These are phyloP conservation scores for Xylaria nigripes DNA, from an alignment of 495 filamentous ascomycete species.

Conservation along the genomic window DNA sequence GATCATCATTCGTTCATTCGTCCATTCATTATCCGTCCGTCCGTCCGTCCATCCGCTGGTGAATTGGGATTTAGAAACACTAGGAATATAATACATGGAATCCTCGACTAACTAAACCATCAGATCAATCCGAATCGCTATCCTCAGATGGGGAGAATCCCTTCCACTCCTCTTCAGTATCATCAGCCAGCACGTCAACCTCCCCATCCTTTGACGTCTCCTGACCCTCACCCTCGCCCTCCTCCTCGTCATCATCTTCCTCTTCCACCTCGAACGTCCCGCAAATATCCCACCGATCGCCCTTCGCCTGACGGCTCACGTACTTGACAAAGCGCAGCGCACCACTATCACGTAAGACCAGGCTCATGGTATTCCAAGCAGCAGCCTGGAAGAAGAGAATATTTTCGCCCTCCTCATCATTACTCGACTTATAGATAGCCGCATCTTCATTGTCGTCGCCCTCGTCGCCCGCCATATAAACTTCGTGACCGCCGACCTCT, in stretches of 20 bases:
- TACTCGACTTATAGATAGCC: conserved; percentile 66
- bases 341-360: conserved; percentile 82
- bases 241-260: conserved; percentile 30
- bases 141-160: conserved; percentile 38
- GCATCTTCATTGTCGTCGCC: conserved; percentile 61
- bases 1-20: background rate
- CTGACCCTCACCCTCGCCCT: conserved; percentile 27
- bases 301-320: conserved; percentile 68
- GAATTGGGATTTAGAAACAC: no score
- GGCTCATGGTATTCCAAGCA: conserved; percentile 78
- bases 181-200: conserved; percentile 25
- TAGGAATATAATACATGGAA: no score
- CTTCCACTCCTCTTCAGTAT: conserved; percentile 41
- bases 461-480: conserved; percentile 86
- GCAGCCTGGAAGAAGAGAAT: conserved; percentile 85
- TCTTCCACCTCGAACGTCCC: conserved; percentile 55
- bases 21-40: background rate
- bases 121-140: conserved; percentile 33
- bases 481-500: conserved; percentile 78
- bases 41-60: no score
- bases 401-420: conserved; percentile 70
- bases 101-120: no score
- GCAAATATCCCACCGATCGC: conserved; percentile 88
- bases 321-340: conserved; percentile 94
- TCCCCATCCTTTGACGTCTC: conserved; percentile 19